Percentiles rank a stretch among this genome's conserved stretches.
These are phyloP conservation scores for Tulasnella sp. DNA, from an alignment of 768 basidiomycete species.

Conservation along the genomic window DNA sequence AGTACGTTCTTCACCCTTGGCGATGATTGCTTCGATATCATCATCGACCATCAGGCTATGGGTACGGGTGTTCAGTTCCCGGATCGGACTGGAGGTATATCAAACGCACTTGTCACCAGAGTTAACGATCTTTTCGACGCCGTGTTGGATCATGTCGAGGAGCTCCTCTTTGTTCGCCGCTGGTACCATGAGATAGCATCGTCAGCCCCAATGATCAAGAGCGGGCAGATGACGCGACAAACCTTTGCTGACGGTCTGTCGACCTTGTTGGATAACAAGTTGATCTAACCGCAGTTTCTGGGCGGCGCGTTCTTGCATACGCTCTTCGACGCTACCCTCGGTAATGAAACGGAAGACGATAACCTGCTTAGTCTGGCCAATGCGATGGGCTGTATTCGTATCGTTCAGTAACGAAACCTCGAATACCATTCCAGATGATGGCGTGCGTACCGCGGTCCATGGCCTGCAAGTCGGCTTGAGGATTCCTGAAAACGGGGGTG, in stretches of 20 bases:
- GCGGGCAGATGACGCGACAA: not conserved
- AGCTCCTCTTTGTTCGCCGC: conserved; percentile 93
- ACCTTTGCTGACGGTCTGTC: conserved; percentile 72
- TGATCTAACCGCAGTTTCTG: conserved; percentile 93
- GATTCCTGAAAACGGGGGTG: conserved; percentile 52
- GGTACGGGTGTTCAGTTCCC: conserved; percentile 9
- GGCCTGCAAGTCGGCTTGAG: conserved; percentile 96
- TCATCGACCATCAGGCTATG: conserved; percentile 62
- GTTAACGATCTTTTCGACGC: conserved; percentile 94
- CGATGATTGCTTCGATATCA: conserved; percentile 91
- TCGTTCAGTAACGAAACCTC: not conserved
- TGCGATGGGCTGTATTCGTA: conserved; percentile 55
- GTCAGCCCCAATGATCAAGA: too few species aligned
- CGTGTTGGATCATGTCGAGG: conserved; percentile 95
- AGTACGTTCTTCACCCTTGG: conserved; percentile 82
- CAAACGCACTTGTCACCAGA: conserved; percentile 52
- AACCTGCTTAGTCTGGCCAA: conserved; percentile 94
- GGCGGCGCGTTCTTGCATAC: conserved; percentile 87
- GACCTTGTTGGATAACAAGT: conserved; percentile 91
- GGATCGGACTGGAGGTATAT: not conserved
- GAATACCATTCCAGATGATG: too few species aligned
- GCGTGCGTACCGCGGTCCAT: conserved; percentile 62
- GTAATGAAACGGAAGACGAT: conserved; percentile 97
- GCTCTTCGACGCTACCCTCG: conserved; percentile 89
- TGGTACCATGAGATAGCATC: too few species aligned